Evolutionary conservation across 2,329 filamentous ascomycete genomes (phyloP).

Genomic region (Colletotrichum spaethianum): DNA sequence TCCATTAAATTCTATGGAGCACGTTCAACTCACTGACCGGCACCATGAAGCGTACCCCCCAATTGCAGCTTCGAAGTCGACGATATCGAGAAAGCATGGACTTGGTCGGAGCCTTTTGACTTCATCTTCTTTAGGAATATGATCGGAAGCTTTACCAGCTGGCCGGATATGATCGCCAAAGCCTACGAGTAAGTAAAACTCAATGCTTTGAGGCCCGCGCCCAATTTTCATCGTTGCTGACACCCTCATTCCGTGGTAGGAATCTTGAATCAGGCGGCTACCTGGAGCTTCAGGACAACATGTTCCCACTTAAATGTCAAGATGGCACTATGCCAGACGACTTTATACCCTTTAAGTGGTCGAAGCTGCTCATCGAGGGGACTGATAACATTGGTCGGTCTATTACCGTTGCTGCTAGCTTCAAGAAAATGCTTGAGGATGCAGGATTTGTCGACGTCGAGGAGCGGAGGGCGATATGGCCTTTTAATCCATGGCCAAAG

Average conservation of each 20-base stretch:
- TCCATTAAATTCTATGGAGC: rapidly evolving
- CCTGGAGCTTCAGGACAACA: background rate
- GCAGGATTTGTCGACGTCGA: slow-evolving; percentile 53
- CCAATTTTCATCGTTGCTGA: slow-evolving; percentile 52
- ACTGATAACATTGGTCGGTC: background rate
- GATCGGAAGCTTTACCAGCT: slow-evolving; percentile 67
- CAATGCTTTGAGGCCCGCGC: slow-evolving; percentile 48
- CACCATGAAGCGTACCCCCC: slow-evolving; percentile 51
- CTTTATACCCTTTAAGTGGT: slow-evolving; percentile 36
- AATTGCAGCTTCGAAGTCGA: slow-evolving; percentile 58
- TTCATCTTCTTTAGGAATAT: slow-evolving; percentile 71
- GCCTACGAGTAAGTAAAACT: slow-evolving; percentile 51
- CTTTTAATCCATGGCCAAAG: slow-evolving; percentile 54
- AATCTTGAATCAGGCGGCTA: slow-evolving; percentile 8
- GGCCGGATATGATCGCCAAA: slow-evolving; percentile 64
- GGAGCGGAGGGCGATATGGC: slow-evolving; percentile 50
- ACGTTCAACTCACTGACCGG: background rate
- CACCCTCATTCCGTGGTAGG: background rate
- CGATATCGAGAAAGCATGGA: slow-evolving; percentile 49
- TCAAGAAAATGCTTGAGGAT: slow-evolving; percentile 41
- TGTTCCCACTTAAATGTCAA: background rate
- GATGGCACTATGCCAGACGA: background rate
- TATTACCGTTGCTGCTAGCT: background rate
- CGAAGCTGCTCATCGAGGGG: slow-evolving; percentile 42
- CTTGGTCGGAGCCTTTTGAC: slow-evolving; percentile 62